phyloP scores from a whole-genome alignment of 1,284 basidiomycete genomes.

The Cryptococcus maquisensis region DNA sequence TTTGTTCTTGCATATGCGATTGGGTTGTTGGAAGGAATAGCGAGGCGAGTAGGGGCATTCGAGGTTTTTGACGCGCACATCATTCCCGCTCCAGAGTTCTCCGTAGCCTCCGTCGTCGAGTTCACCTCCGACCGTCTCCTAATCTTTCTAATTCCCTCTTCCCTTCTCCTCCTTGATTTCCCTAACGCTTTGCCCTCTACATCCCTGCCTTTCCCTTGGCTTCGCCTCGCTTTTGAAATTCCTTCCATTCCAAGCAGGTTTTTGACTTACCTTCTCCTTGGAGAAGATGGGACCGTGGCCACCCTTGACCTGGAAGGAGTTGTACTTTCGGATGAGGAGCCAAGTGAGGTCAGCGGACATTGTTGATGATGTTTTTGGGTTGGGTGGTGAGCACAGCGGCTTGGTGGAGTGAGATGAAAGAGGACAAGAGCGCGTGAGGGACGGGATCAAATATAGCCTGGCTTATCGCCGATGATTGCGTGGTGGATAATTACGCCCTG shows the following conservation, averaged over 20 bases:
- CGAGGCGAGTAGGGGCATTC: too few species aligned
- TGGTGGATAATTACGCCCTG: too few species aligned
- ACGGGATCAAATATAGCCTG: too few species aligned
- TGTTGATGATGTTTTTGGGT: constrained; percentile 17
- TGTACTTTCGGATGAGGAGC: constrained; percentile 83
- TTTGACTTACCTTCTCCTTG: constrained; percentile 67
- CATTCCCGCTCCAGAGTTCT: background rate
- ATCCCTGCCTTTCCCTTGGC: background rate
- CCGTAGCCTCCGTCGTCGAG: background rate
- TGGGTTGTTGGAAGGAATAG: too few species aligned
- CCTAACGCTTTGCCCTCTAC: background rate
- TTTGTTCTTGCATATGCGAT: background rate
- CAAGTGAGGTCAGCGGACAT: constrained; percentile 70
- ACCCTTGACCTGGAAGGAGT: constrained; percentile 79
- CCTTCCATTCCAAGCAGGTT: background rate
- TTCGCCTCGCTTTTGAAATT: background rate
- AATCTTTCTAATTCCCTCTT: background rate
- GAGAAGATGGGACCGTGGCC: constrained; percentile 73
- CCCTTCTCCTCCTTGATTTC: background rate
- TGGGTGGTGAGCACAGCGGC: background rate
- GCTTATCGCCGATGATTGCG: too few species aligned
- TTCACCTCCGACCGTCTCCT: too few species aligned
- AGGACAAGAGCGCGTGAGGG: too few species aligned
- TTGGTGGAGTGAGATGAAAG: too few species aligned
- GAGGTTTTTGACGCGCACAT: background rate